Percentiles rank a stretch among this genome's conserved stretches.
Conservation (phyloP, 1,284 basidiomycete genomes). For the Gymnopus androsaceus region DNA sequence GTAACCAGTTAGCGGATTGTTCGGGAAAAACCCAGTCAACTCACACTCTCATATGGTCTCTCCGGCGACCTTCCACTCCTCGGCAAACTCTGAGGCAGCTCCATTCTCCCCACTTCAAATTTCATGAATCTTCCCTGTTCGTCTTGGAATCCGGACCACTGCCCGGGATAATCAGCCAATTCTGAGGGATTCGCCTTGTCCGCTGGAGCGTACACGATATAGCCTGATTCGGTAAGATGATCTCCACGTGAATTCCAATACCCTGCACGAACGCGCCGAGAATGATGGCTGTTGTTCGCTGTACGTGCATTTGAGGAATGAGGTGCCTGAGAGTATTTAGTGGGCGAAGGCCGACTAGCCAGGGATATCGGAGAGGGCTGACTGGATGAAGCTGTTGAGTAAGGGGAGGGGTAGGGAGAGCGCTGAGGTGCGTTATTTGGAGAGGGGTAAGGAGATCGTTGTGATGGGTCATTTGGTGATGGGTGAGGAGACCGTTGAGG, state of each 20-base stretch:
- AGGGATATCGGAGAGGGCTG: slow-evolving; percentile 8
- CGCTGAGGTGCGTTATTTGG: slow-evolving; percentile 5
- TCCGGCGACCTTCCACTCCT: slow-evolving; percentile 50
- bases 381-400: slow-evolving; percentile 5
- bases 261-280: slow-evolving; percentile 4
- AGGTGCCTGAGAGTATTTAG: background rate
- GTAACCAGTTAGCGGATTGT: background rate
- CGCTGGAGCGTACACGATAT: slow-evolving; percentile 15
- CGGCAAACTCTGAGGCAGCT: slow-evolving; percentile 60
- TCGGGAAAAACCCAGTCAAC: slow-evolving; percentile 26
- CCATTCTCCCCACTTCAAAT: slow-evolving; percentile 47
- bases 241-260: slow-evolving; percentile 16
- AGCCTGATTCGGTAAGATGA: slow-evolving; percentile 7
- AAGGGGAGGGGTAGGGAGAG: slow-evolving; percentile 7
- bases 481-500: slow-evolving; percentile 6
- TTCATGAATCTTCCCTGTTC: slow-evolving; percentile 36
- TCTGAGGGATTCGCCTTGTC: slow-evolving; percentile 14
- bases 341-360: slow-evolving; percentile 6
- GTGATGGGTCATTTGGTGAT: background rate
- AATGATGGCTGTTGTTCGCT: background rate
- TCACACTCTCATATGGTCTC: slow-evolving; percentile 59
- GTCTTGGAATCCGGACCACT: slow-evolving; percentile 7
- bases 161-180: slow-evolving; percentile 9
- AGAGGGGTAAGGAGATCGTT: slow-evolving; percentile 5
- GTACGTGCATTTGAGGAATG: background rate